phyloP scores from a whole-genome alignment of 1,139 yeast genomes.

The Kodamaea ohmeri region DNA sequence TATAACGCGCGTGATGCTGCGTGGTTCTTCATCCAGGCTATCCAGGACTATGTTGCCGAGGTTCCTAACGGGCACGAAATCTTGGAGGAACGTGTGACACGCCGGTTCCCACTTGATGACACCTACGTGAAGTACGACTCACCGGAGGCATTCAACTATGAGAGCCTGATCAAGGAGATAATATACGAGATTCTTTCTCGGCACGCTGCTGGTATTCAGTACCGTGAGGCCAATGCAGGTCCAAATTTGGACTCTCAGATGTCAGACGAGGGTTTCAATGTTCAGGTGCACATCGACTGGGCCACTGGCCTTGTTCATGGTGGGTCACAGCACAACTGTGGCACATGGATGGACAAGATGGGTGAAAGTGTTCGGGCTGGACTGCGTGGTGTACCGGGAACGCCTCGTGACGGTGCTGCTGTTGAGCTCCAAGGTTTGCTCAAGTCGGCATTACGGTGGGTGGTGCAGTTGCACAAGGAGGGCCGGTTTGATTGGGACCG shows the following conservation, averaged over 20 bases:
- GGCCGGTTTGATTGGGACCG: constrained; percentile 56
- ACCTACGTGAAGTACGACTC: constrained; percentile 68
- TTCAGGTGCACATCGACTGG: constrained; percentile 83
- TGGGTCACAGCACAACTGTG: constrained; percentile 90
- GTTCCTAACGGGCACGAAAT: constrained; percentile 72
- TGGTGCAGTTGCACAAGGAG: constrained; percentile 51
- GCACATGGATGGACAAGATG: constrained; percentile 99
- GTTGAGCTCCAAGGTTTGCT: constrained; percentile 86
- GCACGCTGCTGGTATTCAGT: constrained; percentile 85
- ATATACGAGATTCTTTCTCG: constrained; percentile 78
- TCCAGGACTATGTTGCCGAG: constrained; percentile 71
- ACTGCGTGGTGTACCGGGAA: constrained; percentile 88
- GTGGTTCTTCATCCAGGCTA: constrained; percentile 86
- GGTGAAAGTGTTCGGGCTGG: constrained; percentile 88
- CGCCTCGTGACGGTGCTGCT: constrained; percentile 98
- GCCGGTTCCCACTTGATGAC: constrained; percentile 91
- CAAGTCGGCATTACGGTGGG: constrained; percentile 81
- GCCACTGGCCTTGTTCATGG: constrained; percentile 82
- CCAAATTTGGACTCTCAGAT: constrained; percentile 83
- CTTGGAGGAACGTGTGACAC: constrained; percentile 65
- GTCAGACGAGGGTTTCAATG: constrained; percentile 91
- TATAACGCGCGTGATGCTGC: constrained; percentile 97
- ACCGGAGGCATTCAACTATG: constrained; percentile 70
- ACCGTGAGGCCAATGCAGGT: constrained; percentile 96
- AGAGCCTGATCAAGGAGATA: constrained; percentile 68